These are phyloP conservation scores for Ogataea hybrid DNA, from an alignment of 1,139 yeast genomes.

Conservation along the genomic window DNA sequence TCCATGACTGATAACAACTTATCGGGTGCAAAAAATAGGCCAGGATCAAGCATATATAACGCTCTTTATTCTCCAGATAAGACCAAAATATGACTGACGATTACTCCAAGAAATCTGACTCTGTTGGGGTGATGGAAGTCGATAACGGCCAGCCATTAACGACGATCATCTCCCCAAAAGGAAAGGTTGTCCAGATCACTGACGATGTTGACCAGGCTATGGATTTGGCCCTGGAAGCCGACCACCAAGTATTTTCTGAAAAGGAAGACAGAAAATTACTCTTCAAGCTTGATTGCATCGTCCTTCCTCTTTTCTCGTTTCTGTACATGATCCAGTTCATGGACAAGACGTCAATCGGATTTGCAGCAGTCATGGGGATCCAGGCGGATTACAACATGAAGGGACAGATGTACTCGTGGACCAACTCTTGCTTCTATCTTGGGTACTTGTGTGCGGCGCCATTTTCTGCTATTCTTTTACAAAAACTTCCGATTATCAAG, in stretches of 20 bases:
- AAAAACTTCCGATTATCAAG: constrained; percentile 21
- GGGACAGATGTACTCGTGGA: constrained; percentile 38
- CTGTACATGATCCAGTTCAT: constrained; percentile 24
- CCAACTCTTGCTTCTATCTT: constrained; percentile 54
- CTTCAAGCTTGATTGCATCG: constrained; percentile 17
- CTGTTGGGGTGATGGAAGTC: not conserved
- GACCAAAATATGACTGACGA: not conserved
- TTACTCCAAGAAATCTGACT: not conserved
- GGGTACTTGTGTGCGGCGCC: constrained; percentile 43
- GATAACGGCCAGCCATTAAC: not conserved
- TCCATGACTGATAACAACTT: not conserved
- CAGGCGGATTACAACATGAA: constrained; percentile 18
- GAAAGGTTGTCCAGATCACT: constrained; percentile 36
- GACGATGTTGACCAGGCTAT: constrained; percentile 38
- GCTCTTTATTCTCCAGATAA: not conserved
- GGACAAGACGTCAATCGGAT: constrained; percentile 24
- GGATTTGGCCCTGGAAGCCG: constrained; percentile 31
- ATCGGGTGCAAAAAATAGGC: not conserved
- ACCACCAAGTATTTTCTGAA: constrained; percentile 4
- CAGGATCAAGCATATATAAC: not conserved
- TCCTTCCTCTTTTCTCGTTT: constrained; percentile 19
- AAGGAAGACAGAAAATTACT: constrained; percentile 14
- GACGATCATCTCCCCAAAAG: constrained; percentile 25
- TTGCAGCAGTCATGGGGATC: constrained; percentile 23
- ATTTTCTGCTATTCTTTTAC: constrained; percentile 17